Conservation (phyloP, 2,329 filamentous ascomycete genomes). For the Pseudogymnoascus sp. region DNA sequence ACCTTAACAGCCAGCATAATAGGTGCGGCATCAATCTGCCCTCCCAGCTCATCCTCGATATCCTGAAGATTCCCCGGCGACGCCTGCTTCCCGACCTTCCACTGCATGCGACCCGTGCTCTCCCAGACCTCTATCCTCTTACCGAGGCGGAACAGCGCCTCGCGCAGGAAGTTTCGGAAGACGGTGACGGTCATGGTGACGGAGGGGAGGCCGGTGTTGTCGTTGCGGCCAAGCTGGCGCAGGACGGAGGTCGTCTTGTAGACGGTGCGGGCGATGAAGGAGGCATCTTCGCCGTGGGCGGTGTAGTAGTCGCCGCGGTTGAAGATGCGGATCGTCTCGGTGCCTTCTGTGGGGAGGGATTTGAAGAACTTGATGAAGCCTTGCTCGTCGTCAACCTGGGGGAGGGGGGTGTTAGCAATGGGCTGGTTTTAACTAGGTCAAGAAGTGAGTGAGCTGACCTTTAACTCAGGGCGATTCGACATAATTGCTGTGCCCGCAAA, state of each 20-base stretch:
- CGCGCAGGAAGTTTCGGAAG: conserved; percentile 89
- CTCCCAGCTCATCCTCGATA: conserved; percentile 88
- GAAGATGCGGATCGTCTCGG: conserved; percentile 80
- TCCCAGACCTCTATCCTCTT: conserved; percentile 90
- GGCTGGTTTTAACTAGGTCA: background rate
- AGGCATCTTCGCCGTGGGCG: conserved; percentile 78
- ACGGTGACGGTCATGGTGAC: conserved; percentile 95
- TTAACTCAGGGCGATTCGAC: conserved; percentile 49
- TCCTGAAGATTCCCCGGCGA: conserved; percentile 96
- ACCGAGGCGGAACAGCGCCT: conserved; percentile 84
- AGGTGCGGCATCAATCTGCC: conserved; percentile 78
- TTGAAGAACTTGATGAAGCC: conserved; percentile 97
- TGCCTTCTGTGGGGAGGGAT: conserved; percentile 61
- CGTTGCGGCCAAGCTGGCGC: conserved; percentile 75
- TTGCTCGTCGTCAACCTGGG: conserved; percentile 83
- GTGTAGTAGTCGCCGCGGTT: conserved; percentile 94
- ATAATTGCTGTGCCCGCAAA: conserved; percentile 27
- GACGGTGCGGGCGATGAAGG: conserved; percentile 74
- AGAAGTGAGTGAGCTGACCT: conserved; percentile 24
- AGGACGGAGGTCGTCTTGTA: conserved; percentile 98
- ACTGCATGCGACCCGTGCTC: conserved; percentile 70
- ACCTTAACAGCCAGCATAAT: conserved; percentile 95
- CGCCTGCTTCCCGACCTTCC: conserved; percentile 86
- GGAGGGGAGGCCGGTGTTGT: conserved; percentile 77
- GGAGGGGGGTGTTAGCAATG: background rate